These are phyloP conservation scores for Cryphonectria radicalis DNA, from an alignment of 2,329 filamentous ascomycete genomes.

Conservation along the genomic window DNA sequence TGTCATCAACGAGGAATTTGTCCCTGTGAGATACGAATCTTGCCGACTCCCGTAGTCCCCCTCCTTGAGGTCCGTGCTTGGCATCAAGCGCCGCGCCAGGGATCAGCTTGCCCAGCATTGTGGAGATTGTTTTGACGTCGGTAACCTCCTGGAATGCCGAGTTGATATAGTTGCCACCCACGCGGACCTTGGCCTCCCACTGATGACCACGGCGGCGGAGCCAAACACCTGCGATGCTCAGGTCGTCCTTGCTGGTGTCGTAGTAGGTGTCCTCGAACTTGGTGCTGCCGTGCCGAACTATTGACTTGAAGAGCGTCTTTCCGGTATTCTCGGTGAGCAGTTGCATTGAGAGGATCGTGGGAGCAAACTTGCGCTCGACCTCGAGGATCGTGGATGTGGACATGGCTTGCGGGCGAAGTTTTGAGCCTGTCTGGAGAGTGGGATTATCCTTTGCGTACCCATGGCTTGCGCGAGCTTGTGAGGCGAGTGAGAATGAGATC, in stretches of 20 bases:
- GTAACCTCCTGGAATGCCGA: conserved; percentile 18
- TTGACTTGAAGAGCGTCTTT: neutral
- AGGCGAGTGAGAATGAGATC: too few relatives aligned
- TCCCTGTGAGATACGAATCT: neutral
- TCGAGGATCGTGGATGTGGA: neutral
- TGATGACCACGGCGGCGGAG: neutral
- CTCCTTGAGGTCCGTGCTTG: neutral
- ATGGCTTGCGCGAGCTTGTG: too few relatives aligned
- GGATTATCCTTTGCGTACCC: too few relatives aligned
- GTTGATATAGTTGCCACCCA: conserved; percentile 11
- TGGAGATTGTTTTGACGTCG: conserved; percentile 5
- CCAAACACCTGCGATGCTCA: neutral
- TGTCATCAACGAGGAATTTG: neutral
- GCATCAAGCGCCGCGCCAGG: neutral
- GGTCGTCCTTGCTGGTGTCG: neutral
- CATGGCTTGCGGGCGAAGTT: neutral
- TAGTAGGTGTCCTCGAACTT: neutral
- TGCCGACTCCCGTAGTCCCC: neutral
- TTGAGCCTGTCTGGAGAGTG: too few relatives aligned
- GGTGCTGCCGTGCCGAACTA: neutral
- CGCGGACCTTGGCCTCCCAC: conserved; percentile 17
- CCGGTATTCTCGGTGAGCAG: neutral
- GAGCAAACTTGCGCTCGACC: neutral
- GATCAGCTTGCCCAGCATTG: neutral
- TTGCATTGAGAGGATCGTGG: neutral